Conservation (phyloP, 1,139 yeast genomes). For the Debaryomycetaceae sp. region DNA sequence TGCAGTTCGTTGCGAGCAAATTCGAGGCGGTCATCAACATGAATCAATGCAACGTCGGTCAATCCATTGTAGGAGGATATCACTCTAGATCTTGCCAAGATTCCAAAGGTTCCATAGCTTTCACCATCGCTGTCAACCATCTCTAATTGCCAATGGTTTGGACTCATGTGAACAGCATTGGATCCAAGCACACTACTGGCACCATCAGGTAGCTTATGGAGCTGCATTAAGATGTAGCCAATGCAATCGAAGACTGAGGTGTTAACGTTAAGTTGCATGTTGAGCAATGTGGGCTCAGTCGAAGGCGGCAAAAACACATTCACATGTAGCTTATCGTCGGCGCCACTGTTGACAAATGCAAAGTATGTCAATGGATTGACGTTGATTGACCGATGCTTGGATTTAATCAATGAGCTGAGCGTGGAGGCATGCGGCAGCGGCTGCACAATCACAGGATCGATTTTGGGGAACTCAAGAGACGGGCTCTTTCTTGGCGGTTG, state of each 20-base stretch:
- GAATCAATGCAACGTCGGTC: constrained; percentile 60
- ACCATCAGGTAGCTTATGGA: constrained; percentile 18
- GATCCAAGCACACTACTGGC: constrained; percentile 5
- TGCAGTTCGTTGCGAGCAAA: constrained; percentile 30
- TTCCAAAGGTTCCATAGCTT: constrained; percentile 71
- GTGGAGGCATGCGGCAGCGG: constrained; percentile 22
- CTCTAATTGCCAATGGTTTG: constrained; percentile 65
- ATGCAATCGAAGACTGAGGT: constrained; percentile 58
- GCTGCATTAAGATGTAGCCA: constrained; percentile 49
- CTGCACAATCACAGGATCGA: too few relatives aligned
- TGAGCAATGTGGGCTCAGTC: constrained; percentile 25
- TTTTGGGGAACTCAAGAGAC: too few relatives aligned
- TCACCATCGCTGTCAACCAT: constrained; percentile 79
- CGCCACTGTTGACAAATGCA: constrained; percentile 34
- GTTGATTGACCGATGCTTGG: constrained; percentile 29
- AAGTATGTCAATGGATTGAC: constrained; percentile 52
- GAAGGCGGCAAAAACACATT: constrained; percentile 39
- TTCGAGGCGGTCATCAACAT: constrained; percentile 35
- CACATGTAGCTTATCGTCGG: constrained; percentile 19
- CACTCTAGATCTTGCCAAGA: constrained; percentile 51
- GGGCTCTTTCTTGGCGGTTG: too few relatives aligned
- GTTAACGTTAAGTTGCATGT: constrained; percentile 37
- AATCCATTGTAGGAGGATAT: constrained; percentile 57
- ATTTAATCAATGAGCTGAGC: constrained; percentile 39
- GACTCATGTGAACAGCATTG: constrained; percentile 29